Percentiles rank a stretch among this genome's conserved stretches.
phyloP scores from a whole-genome alignment of 352 stramenopile genomes.

The Aphanomyces stellatus region DNA sequence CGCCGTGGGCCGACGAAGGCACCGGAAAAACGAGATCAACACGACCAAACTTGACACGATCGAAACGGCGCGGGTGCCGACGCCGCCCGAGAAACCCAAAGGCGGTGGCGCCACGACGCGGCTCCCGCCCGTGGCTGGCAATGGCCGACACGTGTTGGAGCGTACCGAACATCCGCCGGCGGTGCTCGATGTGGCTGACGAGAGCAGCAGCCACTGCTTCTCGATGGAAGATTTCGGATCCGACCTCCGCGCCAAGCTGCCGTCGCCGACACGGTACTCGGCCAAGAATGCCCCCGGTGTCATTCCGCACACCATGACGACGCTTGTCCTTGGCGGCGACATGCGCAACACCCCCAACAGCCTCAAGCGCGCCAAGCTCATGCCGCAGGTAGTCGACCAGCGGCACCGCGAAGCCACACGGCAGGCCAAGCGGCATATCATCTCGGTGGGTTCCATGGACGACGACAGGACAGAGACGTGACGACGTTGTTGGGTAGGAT shows the following conservation, averaged over 20 bases:
- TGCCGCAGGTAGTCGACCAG: conserved; percentile 12
- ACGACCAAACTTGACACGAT: conserved; percentile 1
- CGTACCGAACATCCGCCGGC: background rate
- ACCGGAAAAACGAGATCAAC: background rate
- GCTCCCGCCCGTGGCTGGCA: background rate
- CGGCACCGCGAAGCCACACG: background rate
- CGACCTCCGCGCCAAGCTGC: background rate
- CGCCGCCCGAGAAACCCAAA: no score
- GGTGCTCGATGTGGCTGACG: background rate
- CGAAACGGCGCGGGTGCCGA: background rate
- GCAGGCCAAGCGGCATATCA: conserved; percentile 4
- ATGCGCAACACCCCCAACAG: conserved; percentile 18
- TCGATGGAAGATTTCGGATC: background rate
- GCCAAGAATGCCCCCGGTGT: conserved; percentile 1
- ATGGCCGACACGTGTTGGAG: background rate
- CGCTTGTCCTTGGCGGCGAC: conserved; percentile 1
- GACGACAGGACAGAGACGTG: background rate
- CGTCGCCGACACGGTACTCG: conserved; percentile 13
- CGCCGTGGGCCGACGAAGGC: background rate
- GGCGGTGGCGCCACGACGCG: background rate
- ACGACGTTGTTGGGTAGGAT: background rate
- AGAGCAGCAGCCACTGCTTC: background rate
- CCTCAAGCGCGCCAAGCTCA: background rate
- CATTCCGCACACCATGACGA: conserved; percentile 4
- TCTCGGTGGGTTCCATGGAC: background rate